Conservation (phyloP, 495 filamentous ascomycete species). For the Aspergillus leporis region DNA sequence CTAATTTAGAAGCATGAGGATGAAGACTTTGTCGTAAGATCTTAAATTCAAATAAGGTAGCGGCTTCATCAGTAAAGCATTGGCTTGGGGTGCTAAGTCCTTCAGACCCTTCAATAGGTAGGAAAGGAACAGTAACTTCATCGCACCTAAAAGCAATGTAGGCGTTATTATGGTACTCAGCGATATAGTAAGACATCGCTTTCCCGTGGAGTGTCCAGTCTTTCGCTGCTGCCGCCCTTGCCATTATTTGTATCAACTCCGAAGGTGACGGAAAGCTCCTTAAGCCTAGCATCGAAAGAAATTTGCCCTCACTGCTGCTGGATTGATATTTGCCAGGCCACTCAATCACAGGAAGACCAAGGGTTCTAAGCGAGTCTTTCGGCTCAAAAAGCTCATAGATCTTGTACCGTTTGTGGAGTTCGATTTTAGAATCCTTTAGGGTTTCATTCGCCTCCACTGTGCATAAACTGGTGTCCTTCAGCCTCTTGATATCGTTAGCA, state of each 20-base stretch:
- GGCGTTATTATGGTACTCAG: constrained; percentile 71
- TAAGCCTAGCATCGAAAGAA: constrained; percentile 71
- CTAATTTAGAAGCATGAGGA: constrained; percentile 76
- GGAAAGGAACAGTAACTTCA: constrained; percentile 59
- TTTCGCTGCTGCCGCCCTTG: constrained; percentile 51
- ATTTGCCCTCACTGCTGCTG: constrained; percentile 67
- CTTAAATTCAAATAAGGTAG: constrained; percentile 74
- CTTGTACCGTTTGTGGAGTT: constrained; percentile 62
- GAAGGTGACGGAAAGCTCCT: constrained; percentile 63
- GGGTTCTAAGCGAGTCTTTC: constrained; percentile 62
- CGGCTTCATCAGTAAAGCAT: constrained; percentile 79
- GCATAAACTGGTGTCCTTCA: constrained; percentile 76
- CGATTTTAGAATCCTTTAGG: constrained; percentile 9
- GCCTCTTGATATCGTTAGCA: constrained; percentile 72
- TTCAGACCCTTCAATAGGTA: constrained; percentile 69
- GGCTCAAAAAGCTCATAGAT: constrained; percentile 87
- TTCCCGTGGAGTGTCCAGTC: constrained; percentile 59
- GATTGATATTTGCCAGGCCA: constrained; percentile 72
- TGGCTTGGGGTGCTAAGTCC: constrained; percentile 67
- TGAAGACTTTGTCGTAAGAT: constrained; percentile 74
- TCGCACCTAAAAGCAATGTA: constrained; percentile 65
- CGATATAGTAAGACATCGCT: constrained; percentile 80
- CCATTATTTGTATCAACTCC: constrained; percentile 77
- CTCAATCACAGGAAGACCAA: constrained; percentile 78
- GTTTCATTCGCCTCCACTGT: constrained; percentile 62